A percentile compares a stretch with the other conserved stretches of the same genome.
phyloP scores from a whole-genome alignment of 345 rosid genomes.

The Jatropha curcas region DNA sequence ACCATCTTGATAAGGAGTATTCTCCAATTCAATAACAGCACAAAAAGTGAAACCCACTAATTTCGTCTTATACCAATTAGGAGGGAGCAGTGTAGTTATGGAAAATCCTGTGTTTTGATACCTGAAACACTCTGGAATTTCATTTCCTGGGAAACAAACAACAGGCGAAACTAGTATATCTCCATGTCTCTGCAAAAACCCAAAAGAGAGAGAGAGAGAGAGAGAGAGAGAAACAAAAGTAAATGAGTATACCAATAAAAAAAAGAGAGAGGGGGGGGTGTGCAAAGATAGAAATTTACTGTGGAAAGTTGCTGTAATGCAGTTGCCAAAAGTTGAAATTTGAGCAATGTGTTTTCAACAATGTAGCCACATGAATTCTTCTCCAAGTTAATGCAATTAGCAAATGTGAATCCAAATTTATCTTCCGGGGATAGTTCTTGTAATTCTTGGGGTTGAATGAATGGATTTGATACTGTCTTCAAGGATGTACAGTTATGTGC shows the following conservation, averaged over 20 bases:
- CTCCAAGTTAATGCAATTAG: constrained; percentile 4
- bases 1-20: background rate
- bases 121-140: constrained; percentile 11
- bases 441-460: background rate
- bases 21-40: constrained; percentile 13
- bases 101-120: constrained; percentile 7
- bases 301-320: background rate
- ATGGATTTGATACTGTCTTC: constrained; percentile 9
- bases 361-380: constrained; percentile 1
- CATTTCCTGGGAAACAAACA: constrained; percentile 5
- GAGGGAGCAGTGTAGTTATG: constrained; percentile 4
- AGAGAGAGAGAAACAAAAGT: background rate
- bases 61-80: background rate
- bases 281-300: background rate
- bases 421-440: background rate
- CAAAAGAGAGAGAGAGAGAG: background rate
- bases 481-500: constrained; percentile 9
- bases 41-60: constrained; percentile 9
- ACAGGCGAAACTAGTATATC: background rate
- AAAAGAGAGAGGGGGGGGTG: background rate
- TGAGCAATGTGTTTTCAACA: background rate
- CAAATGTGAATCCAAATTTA: background rate
- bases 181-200: background rate
- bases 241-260: background rate
- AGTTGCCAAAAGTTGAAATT: background rate